These are phyloP conservation scores for Botrytis byssoidea DNA, from an alignment of 2,329 filamentous ascomycete genomes.

Conservation along the genomic window DNA sequence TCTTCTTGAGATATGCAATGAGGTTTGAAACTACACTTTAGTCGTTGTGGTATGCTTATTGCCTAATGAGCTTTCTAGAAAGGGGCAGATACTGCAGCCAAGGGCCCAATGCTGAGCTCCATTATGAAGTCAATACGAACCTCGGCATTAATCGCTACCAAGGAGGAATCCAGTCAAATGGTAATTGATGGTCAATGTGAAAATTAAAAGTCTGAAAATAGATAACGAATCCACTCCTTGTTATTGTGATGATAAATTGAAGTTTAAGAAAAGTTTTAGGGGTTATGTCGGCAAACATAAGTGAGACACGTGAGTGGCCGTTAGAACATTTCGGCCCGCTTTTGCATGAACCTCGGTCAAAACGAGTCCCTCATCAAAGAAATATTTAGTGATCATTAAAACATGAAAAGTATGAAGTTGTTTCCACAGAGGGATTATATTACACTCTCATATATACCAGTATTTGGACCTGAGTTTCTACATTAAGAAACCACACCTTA, in stretches of 20 bases:
- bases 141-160: not conserved
- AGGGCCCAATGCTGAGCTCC: not conserved
- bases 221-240: not conserved
- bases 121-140: not conserved
- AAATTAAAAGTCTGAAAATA: not conserved
- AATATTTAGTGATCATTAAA: not conserved
- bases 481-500: not conserved
- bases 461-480: not conserved
- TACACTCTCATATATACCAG: not conserved
- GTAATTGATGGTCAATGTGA: not conserved
- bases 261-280: not conserved
- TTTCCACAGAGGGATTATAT: not conserved
- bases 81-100: not conserved
- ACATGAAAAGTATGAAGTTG: not conserved
- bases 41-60: too few relatives aligned
- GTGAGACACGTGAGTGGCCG: not conserved
- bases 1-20: not conserved
- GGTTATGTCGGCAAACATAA: not conserved
- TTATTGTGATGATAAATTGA: not conserved
- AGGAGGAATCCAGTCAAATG: not conserved
- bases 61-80: not conserved
- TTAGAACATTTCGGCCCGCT: not conserved
- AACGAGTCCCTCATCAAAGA: slow-evolving; percentile 6
- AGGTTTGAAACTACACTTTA: too few relatives aligned
- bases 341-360: slow-evolving; percentile 10